Evolutionary conservation across 345 rosid species (phyloP).

Genomic region (Eucalyptus marginata): DNA sequence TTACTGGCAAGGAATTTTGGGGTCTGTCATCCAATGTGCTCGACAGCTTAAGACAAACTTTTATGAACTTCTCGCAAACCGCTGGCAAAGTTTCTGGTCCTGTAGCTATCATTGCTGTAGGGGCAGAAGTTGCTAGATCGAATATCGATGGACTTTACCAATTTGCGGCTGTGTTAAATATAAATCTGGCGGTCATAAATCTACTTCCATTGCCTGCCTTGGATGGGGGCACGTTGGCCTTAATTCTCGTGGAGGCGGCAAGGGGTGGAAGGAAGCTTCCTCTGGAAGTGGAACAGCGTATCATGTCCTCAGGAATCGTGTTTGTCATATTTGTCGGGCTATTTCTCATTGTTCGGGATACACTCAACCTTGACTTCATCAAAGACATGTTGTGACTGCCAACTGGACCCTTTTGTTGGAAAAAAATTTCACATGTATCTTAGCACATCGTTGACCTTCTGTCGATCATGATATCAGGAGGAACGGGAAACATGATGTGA

Average conservation of each 20-base stretch:
- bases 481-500: not conserved
- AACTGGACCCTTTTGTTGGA: not conserved
- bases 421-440: not conserved
- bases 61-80: conserved; percentile 72
- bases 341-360: conserved; percentile 81
- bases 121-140: conserved; percentile 97
- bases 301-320: conserved; percentile 85
- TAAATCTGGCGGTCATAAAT: conserved; percentile 84
- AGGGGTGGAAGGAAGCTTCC: conserved; percentile 93
- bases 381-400: conserved; percentile 53
- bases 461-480: not conserved
- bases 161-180: conserved; percentile 77
- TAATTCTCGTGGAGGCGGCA: conserved; percentile 75
- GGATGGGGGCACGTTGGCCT: conserved; percentile 89
- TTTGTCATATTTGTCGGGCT: conserved; percentile 70
- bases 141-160: conserved; percentile 81
- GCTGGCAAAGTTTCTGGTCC: conserved; percentile 94
- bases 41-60: conserved; percentile 76
- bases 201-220: conserved; percentile 90
- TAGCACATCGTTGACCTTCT: not conserved
- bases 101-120: conserved; percentile 91
- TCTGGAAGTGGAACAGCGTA: conserved; percentile 76
- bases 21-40: conserved; percentile 61
- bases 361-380: conserved; percentile 79
- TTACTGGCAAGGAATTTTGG: conserved; percentile 62